phyloP scores from a whole-genome alignment of 495 filamentous ascomycete species.

The Tuber microsphaerosporum region DNA sequence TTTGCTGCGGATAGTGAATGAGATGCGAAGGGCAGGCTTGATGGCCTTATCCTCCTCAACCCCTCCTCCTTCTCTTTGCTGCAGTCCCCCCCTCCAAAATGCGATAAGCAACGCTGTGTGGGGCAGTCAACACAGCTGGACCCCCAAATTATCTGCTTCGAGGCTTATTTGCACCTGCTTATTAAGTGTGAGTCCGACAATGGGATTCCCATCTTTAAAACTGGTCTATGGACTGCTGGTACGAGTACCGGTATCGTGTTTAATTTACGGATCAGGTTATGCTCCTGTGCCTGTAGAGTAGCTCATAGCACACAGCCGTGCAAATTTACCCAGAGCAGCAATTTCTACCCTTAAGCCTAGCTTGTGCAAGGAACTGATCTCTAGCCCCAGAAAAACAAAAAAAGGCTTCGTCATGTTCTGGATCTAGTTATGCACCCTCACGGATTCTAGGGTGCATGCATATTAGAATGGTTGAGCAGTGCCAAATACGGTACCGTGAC shows the following conservation, averaged over 20 bases:
- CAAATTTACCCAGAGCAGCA: background rate
- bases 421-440: background rate
- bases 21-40: background rate
- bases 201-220: background rate
- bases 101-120: background rate
- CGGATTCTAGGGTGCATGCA: background rate
- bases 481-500: background rate
- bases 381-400: background rate
- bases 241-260: background rate
- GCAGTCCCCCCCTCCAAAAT: background rate
- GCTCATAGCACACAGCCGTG: background rate
- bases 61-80: background rate
- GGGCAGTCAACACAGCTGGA: background rate
- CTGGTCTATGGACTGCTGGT: background rate
- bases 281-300: background rate
- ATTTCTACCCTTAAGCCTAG: background rate
- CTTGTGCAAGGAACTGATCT: background rate
- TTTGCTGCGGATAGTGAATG: background rate
- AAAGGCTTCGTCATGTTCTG: background rate
- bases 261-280: background rate
- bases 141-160: background rate
- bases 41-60: background rate
- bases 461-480: background rate
- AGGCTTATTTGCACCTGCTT: background rate
- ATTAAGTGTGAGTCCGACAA: background rate